Evolutionary conservation across 208 protist genomes (phyloP).

Genomic region (Lotmaria passim): DNA sequence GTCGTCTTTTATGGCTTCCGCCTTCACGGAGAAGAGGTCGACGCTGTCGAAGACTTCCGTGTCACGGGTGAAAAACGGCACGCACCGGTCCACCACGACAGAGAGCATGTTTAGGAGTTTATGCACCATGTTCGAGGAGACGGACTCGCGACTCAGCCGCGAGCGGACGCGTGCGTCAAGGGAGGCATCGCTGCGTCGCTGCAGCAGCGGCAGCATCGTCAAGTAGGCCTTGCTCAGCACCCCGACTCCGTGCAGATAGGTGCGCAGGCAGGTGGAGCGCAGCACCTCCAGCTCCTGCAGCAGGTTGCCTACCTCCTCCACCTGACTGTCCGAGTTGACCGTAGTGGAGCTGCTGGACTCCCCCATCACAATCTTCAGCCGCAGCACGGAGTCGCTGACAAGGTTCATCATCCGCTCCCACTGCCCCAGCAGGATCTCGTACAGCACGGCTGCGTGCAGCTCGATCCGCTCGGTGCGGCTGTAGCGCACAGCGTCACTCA

Average conservation of each 20-base stretch:
- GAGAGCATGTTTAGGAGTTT: constrained; percentile 87
- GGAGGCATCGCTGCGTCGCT: constrained; percentile 31
- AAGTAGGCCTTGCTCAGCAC: constrained; percentile 88
- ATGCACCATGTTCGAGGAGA: constrained; percentile 71
- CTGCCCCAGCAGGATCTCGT: constrained; percentile 82
- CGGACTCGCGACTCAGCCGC: constrained; percentile 78
- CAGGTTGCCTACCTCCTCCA: constrained; percentile 68
- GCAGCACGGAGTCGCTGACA: constrained; percentile 66
- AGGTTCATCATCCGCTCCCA: constrained; percentile 76
- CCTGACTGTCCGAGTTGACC: constrained; percentile 49
- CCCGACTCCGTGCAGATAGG: constrained; percentile 77
- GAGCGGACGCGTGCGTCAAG: constrained; percentile 67
- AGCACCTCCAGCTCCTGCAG: constrained; percentile 82
- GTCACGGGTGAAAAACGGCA: constrained; percentile 72
- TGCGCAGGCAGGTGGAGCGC: constrained; percentile 59
- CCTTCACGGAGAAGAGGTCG: constrained; percentile 76
- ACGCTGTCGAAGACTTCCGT: constrained; percentile 73
- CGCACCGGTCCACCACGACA: constrained; percentile 78
- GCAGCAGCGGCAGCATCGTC: constrained; percentile 63
- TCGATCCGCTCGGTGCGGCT: constrained; percentile 61
- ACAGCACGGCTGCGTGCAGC: constrained; percentile 78
- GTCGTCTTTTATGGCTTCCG: constrained; percentile 39
- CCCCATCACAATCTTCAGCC: constrained; percentile 85
- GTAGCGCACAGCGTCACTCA: constrained; percentile 41
- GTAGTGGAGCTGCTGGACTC: constrained; percentile 69